Percentiles rank a stretch among this genome's conserved stretches.
Conservation (phyloP, 176 grass and related monocot genomes). For the Eleusine coracana region DNA sequence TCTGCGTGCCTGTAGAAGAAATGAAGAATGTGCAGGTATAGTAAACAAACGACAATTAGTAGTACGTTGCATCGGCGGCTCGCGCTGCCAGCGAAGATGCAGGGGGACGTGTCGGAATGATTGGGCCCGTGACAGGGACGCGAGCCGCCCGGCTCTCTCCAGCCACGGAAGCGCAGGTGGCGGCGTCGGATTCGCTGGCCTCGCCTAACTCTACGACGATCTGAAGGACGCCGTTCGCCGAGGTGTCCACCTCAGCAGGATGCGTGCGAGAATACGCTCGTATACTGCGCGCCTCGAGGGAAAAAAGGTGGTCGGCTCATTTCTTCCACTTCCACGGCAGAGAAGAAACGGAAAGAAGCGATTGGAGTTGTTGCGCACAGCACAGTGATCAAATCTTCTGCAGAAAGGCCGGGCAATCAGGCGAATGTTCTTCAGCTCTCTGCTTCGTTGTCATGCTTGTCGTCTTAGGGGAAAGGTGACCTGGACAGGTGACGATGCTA, state of each 20-base stretch:
- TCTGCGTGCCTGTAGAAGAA: background rate
- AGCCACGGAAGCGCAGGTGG: conserved; percentile 48
- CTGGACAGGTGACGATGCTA: background rate
- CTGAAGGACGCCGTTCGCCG: background rate
- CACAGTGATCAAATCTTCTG: conserved; percentile 10
- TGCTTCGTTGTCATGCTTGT: conserved; percentile 34
- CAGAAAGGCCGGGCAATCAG: background rate
- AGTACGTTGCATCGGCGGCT: background rate
- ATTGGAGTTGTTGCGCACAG: no score
- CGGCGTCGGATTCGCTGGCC: conserved; percentile 26
- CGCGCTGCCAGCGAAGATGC: background rate
- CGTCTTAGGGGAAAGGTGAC: conserved; percentile 26
- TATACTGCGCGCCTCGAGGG: background rate
- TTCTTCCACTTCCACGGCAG: background rate
- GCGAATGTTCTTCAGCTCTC: conserved; percentile 36
- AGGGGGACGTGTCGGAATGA: conserved; percentile 23
- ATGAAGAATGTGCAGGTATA: no score
- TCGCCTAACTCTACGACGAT: background rate
- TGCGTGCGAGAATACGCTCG: conserved; percentile 6
- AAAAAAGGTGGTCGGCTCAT: background rate
- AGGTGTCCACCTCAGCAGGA: conserved; percentile 6
- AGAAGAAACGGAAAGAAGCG: background rate
- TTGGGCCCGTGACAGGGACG: conserved; percentile 16
- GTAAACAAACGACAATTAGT: background rate
- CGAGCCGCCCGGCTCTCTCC: conserved; percentile 32